Evolutionary conservation across 352 stramenopile species (phyloP).

Genomic region (Labyrinthula sp.): DNA sequence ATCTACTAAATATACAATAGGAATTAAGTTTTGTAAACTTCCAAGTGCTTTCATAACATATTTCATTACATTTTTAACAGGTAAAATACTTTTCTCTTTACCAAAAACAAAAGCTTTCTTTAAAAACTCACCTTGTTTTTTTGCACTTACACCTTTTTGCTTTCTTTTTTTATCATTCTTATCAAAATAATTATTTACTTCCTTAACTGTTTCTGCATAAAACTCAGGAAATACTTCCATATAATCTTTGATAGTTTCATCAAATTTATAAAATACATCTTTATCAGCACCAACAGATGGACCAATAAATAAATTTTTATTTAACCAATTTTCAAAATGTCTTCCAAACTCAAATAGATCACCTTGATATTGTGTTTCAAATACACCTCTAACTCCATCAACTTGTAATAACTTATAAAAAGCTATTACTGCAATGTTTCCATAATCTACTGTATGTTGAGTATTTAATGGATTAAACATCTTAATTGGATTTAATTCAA

Average conservation of each 20-base stretch:
- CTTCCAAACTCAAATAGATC: too few species aligned
- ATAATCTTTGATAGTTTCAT: too few species aligned
- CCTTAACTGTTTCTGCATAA: not conserved
- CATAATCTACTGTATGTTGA: constrained; percentile 25
- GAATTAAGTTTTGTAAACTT: constrained; percentile 15
- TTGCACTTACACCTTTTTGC: too few species aligned
- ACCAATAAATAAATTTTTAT: too few species aligned
- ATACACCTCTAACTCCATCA: too few species aligned
- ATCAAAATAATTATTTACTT: constrained; percentile 15
- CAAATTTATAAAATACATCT: too few species aligned
- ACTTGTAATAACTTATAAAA: constrained; percentile 9
- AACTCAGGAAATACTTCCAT: constrained; percentile 14
- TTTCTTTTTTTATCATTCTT: too few species aligned
- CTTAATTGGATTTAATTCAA: constrained; percentile 13
- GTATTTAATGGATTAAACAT: constrained; percentile 17
- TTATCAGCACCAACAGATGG: too few species aligned
- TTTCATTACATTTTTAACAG: constrained; percentile 13
- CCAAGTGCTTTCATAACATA: constrained; percentile 8
- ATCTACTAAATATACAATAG: constrained; percentile 20
- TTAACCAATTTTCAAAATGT: too few species aligned
- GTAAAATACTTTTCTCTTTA: constrained; percentile 12
- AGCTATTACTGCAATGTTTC: constrained; percentile 23
- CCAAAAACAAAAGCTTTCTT: constrained; percentile 9
- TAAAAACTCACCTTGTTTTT: constrained; percentile 9
- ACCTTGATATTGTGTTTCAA: too few species aligned